Percentiles rank a stretch among this genome's conserved stretches.
Conservation (phyloP, 192 early-diverging fungal species). For the Spinellus fusiger region DNA sequence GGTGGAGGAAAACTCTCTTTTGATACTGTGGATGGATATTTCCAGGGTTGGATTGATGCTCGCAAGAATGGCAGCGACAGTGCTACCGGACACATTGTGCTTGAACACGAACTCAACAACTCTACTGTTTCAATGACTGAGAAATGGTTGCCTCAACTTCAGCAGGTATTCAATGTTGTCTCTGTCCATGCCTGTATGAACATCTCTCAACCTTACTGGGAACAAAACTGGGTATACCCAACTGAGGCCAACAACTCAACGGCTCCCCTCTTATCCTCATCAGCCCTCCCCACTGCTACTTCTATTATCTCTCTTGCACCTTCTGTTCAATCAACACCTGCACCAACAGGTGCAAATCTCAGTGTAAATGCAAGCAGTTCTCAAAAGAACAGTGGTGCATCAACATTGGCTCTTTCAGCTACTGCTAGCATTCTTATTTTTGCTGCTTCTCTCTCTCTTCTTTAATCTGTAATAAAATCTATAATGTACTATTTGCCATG, state of each 20-base stretch:
- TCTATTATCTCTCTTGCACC: background rate
- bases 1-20: conserved; percentile 20
- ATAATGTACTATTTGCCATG: too few relatives aligned
- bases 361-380: too few relatives aligned
- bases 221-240: conserved; percentile 26
- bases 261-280: background rate
- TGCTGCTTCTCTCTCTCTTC: too few relatives aligned
- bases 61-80: conserved; percentile 10
- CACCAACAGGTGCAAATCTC: background rate
- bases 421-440: too few relatives aligned
- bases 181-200: conserved; percentile 28
- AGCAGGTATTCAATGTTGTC: conserved; percentile 28
- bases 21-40: conserved; percentile 19
- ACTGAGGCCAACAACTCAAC: conserved; percentile 5
- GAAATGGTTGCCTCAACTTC: conserved; percentile 35
- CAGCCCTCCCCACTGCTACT: background rate
- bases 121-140: conserved; percentile 35
- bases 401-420: too few relatives aligned
- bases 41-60: conserved; percentile 23
- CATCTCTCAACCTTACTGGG: conserved; percentile 38
- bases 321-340: background rate
- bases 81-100: conserved; percentile 23
- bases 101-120: conserved; percentile 40
- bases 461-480: too few relatives aligned
- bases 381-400: too few relatives aligned